Base-by-base conservation (phyloP, 805 yeast species). In the Komagataella mondaviorum region DNA sequence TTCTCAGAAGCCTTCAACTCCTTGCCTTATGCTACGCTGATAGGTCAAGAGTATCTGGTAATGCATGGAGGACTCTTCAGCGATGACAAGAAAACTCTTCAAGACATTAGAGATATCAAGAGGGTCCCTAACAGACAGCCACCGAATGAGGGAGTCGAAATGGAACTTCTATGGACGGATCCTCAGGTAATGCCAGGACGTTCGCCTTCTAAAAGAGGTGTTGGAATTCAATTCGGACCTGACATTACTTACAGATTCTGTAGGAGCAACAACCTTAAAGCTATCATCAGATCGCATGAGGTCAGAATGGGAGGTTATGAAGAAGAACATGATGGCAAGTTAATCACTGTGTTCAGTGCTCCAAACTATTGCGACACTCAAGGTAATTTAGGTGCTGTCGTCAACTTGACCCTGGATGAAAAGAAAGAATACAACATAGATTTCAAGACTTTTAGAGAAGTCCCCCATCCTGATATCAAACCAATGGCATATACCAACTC, bases 131-230 rank as follows among this genome's bases (percentile, higher is more conserved):
- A 61, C 46, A 72, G 79, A 20, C 96, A 88, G 66, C 98, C 98
- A 23, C 91, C 95, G 47, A 78, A 83, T 59, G 88, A 85, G 50
- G 98, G 98, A 6, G 72, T 88, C 43, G 95, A 91, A 66, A 93
- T 91, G 97, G 99, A 93, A 62, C 73, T 93, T 62, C 71, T 93
- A 54, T 93, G 99, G 99, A 88, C 97, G 0, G 99, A 93, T 66
- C 99, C 99, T 1, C 97, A 89, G 65, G 71, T 72, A 0, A 72
- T 69, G 12, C 69, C 77, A 17, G 99, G 98, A 6, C 76, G 95
- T 43, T 79, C 88, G 1, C 88, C 93, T 4, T 85, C 95, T 20
- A 89, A 89, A 67, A 79, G 99, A 64, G 99, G 99, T 46, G 80
- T 91, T 52, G 98, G 98, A 30, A 78, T 88, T 65, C 96, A 93